These are phyloP conservation scores for Hymenoscyphus fructigenus DNA, from an alignment of 2,329 filamentous ascomycete genomes.

Conservation along the genomic window DNA sequence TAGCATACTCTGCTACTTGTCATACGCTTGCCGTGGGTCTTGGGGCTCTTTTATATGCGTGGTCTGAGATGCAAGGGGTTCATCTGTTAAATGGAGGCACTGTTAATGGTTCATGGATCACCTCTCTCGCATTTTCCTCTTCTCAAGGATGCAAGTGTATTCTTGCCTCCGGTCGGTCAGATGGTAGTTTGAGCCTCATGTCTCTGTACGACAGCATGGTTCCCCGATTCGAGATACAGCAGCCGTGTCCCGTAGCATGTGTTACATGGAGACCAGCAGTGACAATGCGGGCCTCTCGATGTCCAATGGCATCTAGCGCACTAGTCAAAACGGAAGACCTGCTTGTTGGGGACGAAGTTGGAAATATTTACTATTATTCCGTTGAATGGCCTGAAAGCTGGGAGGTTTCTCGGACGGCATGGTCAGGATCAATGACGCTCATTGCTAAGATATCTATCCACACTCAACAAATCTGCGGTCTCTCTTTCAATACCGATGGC, in stretches of 20 bases:
- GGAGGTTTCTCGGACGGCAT: conserved; percentile 64
- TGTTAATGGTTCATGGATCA: conserved; percentile 63
- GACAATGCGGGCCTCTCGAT: conserved; percentile 52
- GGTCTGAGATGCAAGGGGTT: conserved; percentile 76
- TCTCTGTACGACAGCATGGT: conserved; percentile 66
- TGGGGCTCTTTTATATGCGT: conserved; percentile 76
- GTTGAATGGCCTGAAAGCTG: conserved; percentile 76
- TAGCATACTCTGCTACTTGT: conserved; percentile 77
- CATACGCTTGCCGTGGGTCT: conserved; percentile 82
- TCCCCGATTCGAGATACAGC: conserved; percentile 72
- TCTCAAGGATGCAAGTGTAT: conserved; percentile 72
- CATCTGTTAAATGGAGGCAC: conserved; percentile 49
- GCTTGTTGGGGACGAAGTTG: conserved; percentile 79
- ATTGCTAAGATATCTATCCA: conserved; percentile 77
- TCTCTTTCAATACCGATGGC: conserved; percentile 82
- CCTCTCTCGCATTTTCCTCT: conserved; percentile 89
- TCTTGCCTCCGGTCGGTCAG: conserved; percentile 78
- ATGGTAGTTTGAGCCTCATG: conserved; percentile 75
- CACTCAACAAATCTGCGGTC: conserved; percentile 85
- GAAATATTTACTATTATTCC: conserved; percentile 82
- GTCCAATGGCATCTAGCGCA: conserved; percentile 43
- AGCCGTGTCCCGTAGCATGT: conserved; percentile 73
- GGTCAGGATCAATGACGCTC: conserved; percentile 76
- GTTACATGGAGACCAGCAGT: conserved; percentile 74
- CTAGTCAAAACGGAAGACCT: conserved; percentile 75